phyloP scores from a whole-genome alignment of 1,284 basidiomycete species.

The Coniferiporia sulphurascens region DNA sequence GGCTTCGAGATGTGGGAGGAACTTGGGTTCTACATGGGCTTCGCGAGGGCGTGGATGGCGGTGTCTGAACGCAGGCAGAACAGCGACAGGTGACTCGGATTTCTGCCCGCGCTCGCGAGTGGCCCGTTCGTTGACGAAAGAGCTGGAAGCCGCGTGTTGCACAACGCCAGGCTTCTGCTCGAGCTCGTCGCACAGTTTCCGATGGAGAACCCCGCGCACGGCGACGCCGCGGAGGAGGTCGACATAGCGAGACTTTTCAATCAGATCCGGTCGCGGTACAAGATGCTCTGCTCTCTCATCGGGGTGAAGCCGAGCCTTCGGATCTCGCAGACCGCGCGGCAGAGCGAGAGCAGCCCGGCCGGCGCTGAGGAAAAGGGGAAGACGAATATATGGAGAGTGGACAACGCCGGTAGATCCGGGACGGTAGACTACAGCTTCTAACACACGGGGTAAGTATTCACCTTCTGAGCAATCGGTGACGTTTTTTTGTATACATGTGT shows the following conservation, averaged over 20 bases:
- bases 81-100: constrained; percentile 41
- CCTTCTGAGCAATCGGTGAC: not conserved
- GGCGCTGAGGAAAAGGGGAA: not conserved
- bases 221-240: constrained; percentile 46
- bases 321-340: constrained; percentile 13
- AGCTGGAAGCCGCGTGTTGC: constrained; percentile 47
- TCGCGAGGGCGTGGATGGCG: constrained; percentile 66
- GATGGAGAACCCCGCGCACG: constrained; percentile 57
- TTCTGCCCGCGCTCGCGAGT: not conserved
- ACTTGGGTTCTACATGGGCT: constrained; percentile 88
- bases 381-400: constrained; percentile 7
- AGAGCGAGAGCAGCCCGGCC: not conserved
- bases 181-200: constrained; percentile 77
- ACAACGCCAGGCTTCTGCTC: constrained; percentile 66
- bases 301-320: constrained; percentile 65
- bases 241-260: constrained; percentile 75
- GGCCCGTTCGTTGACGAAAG: not conserved
- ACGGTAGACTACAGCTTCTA: constrained; percentile 11
- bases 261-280: constrained; percentile 86
- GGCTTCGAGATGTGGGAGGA: constrained; percentile 98
- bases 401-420: constrained; percentile 2
- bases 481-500: too few species aligned
- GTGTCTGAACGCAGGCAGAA: constrained; percentile 38
- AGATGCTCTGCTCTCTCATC: constrained; percentile 79
- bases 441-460: not conserved